Conservation (phyloP, 768 basidiomycete genomes). For the Mycena floridula region DNA sequence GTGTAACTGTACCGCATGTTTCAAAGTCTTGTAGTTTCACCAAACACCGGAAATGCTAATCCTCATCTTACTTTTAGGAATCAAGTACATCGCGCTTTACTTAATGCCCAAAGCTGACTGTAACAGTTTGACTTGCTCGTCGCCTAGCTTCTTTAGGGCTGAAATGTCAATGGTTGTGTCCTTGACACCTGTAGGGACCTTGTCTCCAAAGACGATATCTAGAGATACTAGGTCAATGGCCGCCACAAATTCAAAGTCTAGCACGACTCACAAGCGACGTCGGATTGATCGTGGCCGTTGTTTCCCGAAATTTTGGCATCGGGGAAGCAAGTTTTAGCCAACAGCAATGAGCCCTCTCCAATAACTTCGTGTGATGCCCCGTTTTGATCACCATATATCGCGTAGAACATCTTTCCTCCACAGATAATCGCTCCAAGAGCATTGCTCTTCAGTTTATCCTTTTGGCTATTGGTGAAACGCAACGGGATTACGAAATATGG, state of each 20-base stretch:
- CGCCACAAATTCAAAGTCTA: not conserved
- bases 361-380: constrained; percentile 18
- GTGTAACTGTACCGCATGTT: too few relatives aligned
- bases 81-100: not conserved
- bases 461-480: constrained; percentile 9
- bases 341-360: constrained; percentile 19
- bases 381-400: constrained; percentile 19
- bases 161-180: constrained; percentile 15
- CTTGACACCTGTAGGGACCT: constrained; percentile 12
- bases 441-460: constrained; percentile 10
- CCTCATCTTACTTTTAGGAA: too few relatives aligned
- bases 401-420: constrained; percentile 19
- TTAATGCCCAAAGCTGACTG: constrained; percentile 13
- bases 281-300: constrained; percentile 13
- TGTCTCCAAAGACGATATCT: constrained; percentile 18
- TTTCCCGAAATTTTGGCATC: constrained; percentile 11
- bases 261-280: constrained; percentile 16
- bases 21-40: too few relatives aligned
- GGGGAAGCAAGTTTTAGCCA: constrained; percentile 20
- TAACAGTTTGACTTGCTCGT: constrained; percentile 11
- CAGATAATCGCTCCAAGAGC: constrained; percentile 20
- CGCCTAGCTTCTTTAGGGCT: constrained; percentile 16
- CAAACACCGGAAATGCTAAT: too few relatives aligned
- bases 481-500: constrained; percentile 19
- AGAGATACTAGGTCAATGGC: too few relatives aligned